Evolutionary conservation across 257 asterid genomes (phyloP).

Genomic region (Gardenia jasminoides): DNA sequence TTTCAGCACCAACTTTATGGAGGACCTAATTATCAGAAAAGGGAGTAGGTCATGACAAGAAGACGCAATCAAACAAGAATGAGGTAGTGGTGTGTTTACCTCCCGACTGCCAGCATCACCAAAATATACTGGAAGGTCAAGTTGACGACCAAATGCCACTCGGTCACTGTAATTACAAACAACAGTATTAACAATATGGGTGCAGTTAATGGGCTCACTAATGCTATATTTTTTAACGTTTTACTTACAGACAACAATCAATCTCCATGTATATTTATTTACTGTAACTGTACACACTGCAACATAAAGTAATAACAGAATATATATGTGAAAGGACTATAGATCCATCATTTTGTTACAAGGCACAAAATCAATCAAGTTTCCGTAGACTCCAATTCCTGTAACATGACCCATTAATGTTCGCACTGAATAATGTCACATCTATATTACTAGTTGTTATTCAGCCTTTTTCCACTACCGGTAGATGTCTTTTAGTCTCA

Average conservation of each 20-base stretch:
- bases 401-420: not conserved
- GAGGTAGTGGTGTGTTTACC: constrained; percentile 42
- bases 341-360: not conserved
- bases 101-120: constrained; percentile 99
- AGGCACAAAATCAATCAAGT: not conserved
- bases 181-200: constrained; percentile 9
- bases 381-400: not conserved
- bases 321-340: not conserved
- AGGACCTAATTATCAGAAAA: constrained; percentile 63
- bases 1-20: constrained; percentile 95
- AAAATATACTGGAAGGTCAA: constrained; percentile 98
- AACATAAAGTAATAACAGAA: not conserved
- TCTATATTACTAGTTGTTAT: not conserved
- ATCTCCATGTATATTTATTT: not conserved
- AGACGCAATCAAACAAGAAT: constrained; percentile 10
- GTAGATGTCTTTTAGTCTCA: not conserved
- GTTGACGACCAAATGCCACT: constrained; percentile 93
- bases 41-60: constrained; percentile 20
- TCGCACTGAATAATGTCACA: too few relatives aligned
- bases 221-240: not conserved
- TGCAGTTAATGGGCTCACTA: not conserved
- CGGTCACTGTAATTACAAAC: constrained; percentile 67
- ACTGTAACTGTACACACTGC: not conserved
- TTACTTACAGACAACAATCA: not conserved
- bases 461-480: not conserved